phyloP scores from a whole-genome alignment of 2,329 filamentous ascomycete genomes.

The Neofusicoccum laricinum region DNA sequence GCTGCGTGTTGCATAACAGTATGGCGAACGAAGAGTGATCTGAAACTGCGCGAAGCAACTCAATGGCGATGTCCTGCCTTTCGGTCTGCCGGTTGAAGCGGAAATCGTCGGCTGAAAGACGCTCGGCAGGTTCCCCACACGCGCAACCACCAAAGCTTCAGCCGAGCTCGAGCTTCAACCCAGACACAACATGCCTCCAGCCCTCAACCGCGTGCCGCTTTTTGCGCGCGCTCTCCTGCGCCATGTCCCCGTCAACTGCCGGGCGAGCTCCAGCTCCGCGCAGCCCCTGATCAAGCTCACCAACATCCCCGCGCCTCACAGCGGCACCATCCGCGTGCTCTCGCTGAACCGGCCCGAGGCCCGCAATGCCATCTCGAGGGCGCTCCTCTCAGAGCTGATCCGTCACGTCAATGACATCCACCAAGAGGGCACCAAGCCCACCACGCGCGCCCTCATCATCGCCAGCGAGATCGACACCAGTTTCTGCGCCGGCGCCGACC shows the following conservation, averaged over 20 bases:
- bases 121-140: slow-evolving; percentile 7
- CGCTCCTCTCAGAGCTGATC: slow-evolving; percentile 69
- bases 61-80: neutral
- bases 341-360: slow-evolving; percentile 81
- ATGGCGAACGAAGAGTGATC: no score
- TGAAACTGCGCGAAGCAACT: no score
- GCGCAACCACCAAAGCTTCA: neutral
- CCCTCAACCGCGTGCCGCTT: neutral
- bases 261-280: slow-evolving; percentile 12
- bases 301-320: slow-evolving; percentile 72
- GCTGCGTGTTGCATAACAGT: no score
- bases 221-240: slow-evolving; percentile 5
- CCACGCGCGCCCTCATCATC: slow-evolving; percentile 77
- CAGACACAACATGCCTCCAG: slow-evolving; percentile 8
- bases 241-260: neutral
- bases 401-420: slow-evolving; percentile 71
- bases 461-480: slow-evolving; percentile 80
- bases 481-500: slow-evolving; percentile 92
- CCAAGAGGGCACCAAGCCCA: slow-evolving; percentile 52
- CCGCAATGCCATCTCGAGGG: slow-evolving; percentile 85
- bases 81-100: neutral
- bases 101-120: neutral
- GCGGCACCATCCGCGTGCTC: slow-evolving; percentile 82
- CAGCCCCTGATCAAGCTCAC: slow-evolving; percentile 64
- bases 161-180: slow-evolving; percentile 6